These are phyloP conservation scores for Colletotrichum godetiae DNA, from an alignment of 2,329 filamentous ascomycete genomes.

Conservation along the genomic window DNA sequence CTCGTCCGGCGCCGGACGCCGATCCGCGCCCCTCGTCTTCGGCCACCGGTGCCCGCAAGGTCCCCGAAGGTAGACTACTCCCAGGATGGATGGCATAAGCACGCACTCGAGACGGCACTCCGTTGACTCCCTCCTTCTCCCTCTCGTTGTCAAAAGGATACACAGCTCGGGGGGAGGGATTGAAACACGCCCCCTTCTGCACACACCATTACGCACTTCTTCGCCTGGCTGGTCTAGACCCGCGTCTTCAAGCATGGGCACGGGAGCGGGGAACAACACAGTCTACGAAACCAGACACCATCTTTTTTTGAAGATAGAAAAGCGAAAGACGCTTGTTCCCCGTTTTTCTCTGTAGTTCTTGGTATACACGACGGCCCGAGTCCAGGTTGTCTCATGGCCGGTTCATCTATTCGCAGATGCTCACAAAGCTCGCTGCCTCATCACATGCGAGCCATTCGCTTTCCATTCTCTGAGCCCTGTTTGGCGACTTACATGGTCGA, in stretches of 20 bases:
- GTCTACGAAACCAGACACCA: background rate
- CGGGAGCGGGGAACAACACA: background rate
- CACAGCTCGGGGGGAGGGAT: background rate
- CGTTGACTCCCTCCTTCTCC: background rate
- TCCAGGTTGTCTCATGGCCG: constrained; percentile 12
- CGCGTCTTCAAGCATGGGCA: background rate
- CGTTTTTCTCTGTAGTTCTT: background rate
- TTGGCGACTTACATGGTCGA: background rate
- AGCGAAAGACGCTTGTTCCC: background rate
- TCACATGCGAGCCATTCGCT: constrained; percentile 14
- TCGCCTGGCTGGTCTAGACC: background rate
- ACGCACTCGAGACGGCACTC: background rate
- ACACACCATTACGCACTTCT: background rate
- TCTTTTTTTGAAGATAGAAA: background rate
- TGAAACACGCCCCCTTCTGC: background rate
- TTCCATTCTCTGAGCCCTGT: background rate
- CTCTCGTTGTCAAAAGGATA: background rate
- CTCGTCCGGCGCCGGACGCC: background rate
- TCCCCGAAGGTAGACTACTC: background rate
- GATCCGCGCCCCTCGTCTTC: background rate
- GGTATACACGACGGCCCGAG: constrained; percentile 24
- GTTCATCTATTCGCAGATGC: constrained; percentile 19
- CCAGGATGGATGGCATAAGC: background rate
- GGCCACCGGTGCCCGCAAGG: background rate
- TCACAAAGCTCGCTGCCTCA: background rate